phyloP scores from a whole-genome alignment of 1,139 yeast genomes.

The Geotrichum restrictum region DNA sequence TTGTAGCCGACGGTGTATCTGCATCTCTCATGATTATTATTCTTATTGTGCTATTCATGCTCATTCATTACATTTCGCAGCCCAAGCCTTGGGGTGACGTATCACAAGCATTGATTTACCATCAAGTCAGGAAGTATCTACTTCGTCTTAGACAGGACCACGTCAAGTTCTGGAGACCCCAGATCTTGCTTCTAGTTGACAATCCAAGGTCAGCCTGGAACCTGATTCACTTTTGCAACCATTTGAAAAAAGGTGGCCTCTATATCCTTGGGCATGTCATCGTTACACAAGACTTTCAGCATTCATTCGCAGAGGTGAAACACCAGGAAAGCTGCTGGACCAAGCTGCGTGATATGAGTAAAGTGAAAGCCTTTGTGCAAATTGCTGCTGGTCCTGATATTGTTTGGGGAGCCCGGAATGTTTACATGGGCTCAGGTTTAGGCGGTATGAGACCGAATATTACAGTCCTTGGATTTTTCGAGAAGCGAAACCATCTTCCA shows the following conservation, averaged over 20 bases:
- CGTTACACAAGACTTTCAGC: slow-evolving; percentile 52
- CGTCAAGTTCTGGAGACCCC: slow-evolving; percentile 97
- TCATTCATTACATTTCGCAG: slow-evolving; percentile 86
- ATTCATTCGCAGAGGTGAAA: slow-evolving; percentile 61
- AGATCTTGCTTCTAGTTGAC: slow-evolving; percentile 78
- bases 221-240: slow-evolving; percentile 88
- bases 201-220: slow-evolving; percentile 91
- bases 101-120: slow-evolving; percentile 87
- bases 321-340: slow-evolving; percentile 79
- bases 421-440: slow-evolving; percentile 83
- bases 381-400: slow-evolving; percentile 81
- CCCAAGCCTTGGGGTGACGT: slow-evolving; percentile 98
- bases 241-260: slow-evolving; percentile 88
- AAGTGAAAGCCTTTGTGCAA: slow-evolving; percentile 89
- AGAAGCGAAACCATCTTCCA: slow-evolving; percentile 15
- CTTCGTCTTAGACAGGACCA: slow-evolving; percentile 80
- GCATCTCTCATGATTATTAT: slow-evolving; percentile 73
- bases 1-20: slow-evolving; percentile 84
- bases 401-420: slow-evolving; percentile 95
- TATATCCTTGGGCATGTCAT: slow-evolving; percentile 90
- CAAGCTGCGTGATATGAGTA: slow-evolving; percentile 68
- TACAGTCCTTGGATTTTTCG: slow-evolving; percentile 48
- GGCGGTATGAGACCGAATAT: slow-evolving; percentile 98
- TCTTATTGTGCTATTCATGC: slow-evolving; percentile 59
- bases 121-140: slow-evolving; percentile 88